Evolutionary conservation across 2,329 filamentous ascomycete genomes (phyloP).

Genomic region (Penicillium sp.): DNA sequence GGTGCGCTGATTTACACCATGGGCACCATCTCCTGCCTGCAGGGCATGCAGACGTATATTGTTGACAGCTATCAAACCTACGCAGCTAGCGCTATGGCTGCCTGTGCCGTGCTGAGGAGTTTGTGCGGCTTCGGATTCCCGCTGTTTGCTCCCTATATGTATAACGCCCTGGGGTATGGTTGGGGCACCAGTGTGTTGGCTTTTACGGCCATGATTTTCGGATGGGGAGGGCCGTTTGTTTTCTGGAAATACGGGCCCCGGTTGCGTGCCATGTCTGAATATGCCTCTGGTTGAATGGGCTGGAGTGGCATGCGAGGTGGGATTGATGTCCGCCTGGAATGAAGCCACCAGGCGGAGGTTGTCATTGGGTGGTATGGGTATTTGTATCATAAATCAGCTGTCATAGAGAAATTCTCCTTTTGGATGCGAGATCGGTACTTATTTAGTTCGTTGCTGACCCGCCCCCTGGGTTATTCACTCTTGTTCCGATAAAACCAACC

Average conservation of each 20-base stretch:
- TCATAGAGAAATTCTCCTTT: no score
- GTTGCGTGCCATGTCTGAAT: background rate
- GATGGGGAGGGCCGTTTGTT: conserved; percentile 34
- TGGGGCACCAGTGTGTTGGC: conserved; percentile 31
- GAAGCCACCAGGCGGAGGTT: no score
- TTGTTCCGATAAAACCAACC: no score
- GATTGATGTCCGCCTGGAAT: no score
- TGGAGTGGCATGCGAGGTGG: no score
- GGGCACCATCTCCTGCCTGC: conserved; percentile 33
- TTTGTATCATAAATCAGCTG: no score
- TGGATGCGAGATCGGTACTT: no score
- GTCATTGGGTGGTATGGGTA: no score
- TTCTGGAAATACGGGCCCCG: conserved; percentile 2
- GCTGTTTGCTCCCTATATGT: conserved; percentile 27
- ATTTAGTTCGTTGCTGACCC: no score
- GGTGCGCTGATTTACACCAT: conserved; percentile 41
- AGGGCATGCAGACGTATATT: conserved; percentile 32
- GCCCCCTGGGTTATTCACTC: no score
- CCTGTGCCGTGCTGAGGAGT: conserved; percentile 19
- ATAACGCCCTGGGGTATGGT: conserved; percentile 19
- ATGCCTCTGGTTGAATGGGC: no score
- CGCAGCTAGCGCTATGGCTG: conserved; percentile 24
- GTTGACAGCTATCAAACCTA: conserved; percentile 26
- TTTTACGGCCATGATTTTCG: conserved; percentile 26
- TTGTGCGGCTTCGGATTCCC: conserved; percentile 27